These are phyloP conservation scores for Tardiomyces blankii DNA, from an alignment of 1,139 yeast genomes.

Conservation along the genomic window DNA sequence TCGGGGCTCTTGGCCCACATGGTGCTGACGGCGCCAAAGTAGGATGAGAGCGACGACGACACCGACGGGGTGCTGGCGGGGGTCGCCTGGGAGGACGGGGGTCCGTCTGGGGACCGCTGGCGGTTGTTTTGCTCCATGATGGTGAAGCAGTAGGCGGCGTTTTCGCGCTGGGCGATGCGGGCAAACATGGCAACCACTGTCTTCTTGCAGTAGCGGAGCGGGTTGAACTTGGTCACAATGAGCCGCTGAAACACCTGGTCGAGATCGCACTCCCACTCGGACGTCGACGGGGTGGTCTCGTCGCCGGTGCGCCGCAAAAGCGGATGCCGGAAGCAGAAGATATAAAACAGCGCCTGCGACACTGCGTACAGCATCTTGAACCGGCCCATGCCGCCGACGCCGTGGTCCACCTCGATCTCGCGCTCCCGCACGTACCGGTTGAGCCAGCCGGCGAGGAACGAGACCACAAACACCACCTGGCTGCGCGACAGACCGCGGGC, in stretches of 20 bases:
- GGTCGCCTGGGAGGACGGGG: background rate
- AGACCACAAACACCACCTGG: constrained; percentile 68
- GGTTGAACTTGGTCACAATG: constrained; percentile 82
- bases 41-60: constrained; percentile 2
- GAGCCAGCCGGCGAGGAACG: constrained; percentile 75
- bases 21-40: constrained; percentile 1
- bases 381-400: constrained; percentile 34
- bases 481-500: constrained; percentile 61
- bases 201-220: constrained; percentile 85
- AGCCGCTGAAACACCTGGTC: constrained; percentile 83
- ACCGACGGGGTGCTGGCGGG: background rate
- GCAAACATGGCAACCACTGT: constrained; percentile 93
- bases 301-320: constrained; percentile 35
- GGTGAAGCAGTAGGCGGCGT: constrained; percentile 86
- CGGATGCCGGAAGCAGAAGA: constrained; percentile 78
- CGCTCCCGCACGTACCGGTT: constrained; percentile 71
- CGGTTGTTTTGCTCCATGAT: constrained; percentile 81
- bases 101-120: constrained; percentile 15
- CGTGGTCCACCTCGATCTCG: constrained; percentile 62
- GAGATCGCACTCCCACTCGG: constrained; percentile 68
- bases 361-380: constrained; percentile 88
- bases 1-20: constrained; percentile 47
- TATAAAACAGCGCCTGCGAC: constrained; percentile 81
- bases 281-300: constrained; percentile 10
- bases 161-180: constrained; percentile 78